Conservation (phyloP, 495 filamentous ascomycete genomes). For the Aspergillus cavernicola region DNA sequence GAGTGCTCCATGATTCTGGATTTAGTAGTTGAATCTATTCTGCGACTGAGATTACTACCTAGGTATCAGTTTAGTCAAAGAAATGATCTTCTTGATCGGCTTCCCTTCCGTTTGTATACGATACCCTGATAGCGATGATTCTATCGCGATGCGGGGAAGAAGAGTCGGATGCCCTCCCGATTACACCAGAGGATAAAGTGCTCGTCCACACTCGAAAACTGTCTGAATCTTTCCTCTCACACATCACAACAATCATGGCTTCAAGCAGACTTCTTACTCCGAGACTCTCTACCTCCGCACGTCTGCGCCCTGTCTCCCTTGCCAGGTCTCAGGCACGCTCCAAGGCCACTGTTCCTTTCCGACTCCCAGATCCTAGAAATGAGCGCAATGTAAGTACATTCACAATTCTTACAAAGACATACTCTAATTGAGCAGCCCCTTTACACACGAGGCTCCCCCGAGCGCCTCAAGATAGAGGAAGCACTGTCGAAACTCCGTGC, state of each 20-base stretch:
- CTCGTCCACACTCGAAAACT: neutral
- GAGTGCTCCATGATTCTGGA: too few relatives aligned
- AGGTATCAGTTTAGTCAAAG: constrained; percentile 8
- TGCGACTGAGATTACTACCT: too few relatives aligned
- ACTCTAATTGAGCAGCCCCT: constrained; percentile 50
- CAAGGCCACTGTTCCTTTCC: constrained; percentile 32
- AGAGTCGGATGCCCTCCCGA: neutral
- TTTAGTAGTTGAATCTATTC: too few relatives aligned
- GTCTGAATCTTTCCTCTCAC: neutral
- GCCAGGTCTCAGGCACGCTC: constrained; percentile 23
- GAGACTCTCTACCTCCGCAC: neutral
- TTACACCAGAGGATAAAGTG: neutral
- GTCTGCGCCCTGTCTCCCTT: too few relatives aligned
- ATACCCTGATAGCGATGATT: neutral
- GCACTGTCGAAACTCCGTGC: constrained; percentile 55
- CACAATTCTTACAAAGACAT: neutral
- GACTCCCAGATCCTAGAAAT: constrained; percentile 34
- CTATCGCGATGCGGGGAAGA: neutral
- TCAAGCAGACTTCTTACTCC: neutral
- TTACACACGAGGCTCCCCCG: constrained; percentile 69
- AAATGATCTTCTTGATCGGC: neutral
- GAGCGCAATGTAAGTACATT: constrained; percentile 32
- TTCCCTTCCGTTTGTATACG: neutral
- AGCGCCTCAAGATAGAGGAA: constrained; percentile 61
- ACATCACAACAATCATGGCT: neutral